phyloP scores from a whole-genome alignment of 169 alveolate species.

The Plasmodium fragile region DNA sequence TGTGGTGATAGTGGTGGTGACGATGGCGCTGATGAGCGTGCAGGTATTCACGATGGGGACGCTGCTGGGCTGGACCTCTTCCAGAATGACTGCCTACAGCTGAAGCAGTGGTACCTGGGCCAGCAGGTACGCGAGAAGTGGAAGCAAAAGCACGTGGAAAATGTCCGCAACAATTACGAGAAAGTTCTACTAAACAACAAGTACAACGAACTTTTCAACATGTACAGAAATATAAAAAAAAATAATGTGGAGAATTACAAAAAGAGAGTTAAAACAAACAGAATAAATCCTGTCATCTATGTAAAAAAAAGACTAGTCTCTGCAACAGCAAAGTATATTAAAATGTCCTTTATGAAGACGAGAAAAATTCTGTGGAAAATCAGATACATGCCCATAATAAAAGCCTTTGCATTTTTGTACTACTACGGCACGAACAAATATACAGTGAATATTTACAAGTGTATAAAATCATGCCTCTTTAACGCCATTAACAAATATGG shows the following conservation, averaged over 20 bases:
- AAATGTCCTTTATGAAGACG: conserved; percentile 66
- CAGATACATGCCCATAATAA: conserved; percentile 63
- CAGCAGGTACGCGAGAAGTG: conserved; percentile 43
- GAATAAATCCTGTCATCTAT: conserved; percentile 69
- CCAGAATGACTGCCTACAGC: conserved; percentile 42
- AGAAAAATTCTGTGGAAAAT: conserved; percentile 75
- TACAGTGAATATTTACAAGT: conserved; percentile 70
- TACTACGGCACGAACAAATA: conserved; percentile 71
- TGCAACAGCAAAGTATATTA: conserved; percentile 64
- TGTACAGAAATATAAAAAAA: conserved; percentile 62
- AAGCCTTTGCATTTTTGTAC: conserved; percentile 66
- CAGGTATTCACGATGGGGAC: background rate
- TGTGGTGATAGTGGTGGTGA: background rate
- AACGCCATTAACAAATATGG: conserved; percentile 74
- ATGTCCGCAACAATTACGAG: conserved; percentile 49
- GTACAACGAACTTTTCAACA: conserved; percentile 63
- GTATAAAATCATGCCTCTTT: conserved; percentile 57
- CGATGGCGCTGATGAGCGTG: background rate
- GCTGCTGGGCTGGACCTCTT: conserved; percentile 14
- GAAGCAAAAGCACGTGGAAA: conserved; percentile 67
- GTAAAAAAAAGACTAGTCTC: conserved; percentile 69
- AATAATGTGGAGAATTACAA: conserved; percentile 55
- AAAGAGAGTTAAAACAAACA: conserved; percentile 73
- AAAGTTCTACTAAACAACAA: conserved; percentile 63
- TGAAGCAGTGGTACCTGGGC: conserved; percentile 70